Conservation (phyloP, 345 rosid species). For the Rubroshorea leprosula region DNA sequence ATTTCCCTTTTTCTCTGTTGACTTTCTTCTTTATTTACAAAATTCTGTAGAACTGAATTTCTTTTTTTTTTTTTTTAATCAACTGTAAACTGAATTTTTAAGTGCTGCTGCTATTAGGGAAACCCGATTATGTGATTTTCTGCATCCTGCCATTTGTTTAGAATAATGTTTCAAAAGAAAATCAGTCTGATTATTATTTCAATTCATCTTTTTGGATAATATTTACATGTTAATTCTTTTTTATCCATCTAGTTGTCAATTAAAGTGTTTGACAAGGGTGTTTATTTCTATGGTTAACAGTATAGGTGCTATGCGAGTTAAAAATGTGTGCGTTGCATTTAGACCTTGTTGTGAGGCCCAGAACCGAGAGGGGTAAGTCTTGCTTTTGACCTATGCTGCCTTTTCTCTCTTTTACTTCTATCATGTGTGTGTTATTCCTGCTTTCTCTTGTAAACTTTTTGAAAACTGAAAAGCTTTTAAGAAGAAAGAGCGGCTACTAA, state of each 20-base stretch:
- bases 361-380: constrained; percentile 65
- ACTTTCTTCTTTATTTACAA: background rate
- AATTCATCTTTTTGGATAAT: background rate
- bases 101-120: too few relatives aligned
- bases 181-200: background rate
- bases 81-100: background rate
- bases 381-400: background rate
- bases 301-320: constrained; percentile 67
- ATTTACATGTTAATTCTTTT: background rate
- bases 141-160: too few relatives aligned
- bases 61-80: too few relatives aligned
- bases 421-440: too few relatives aligned
- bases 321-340: constrained; percentile 56
- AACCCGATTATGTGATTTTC: too few relatives aligned
- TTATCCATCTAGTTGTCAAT: background rate
- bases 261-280: constrained; percentile 13
- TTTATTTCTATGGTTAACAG: constrained; percentile 33
- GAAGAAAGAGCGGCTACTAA: too few relatives aligned
- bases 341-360: constrained; percentile 58
- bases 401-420: too few relatives aligned
- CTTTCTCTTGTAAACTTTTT: too few relatives aligned
- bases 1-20: constrained; percentile 3
- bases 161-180: too few relatives aligned
- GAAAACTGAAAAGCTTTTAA: too few relatives aligned
- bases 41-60: too few relatives aligned